phyloP scores from a whole-genome alignment of 83 land plant species.

The Diphasiastrum complanatum region DNA sequence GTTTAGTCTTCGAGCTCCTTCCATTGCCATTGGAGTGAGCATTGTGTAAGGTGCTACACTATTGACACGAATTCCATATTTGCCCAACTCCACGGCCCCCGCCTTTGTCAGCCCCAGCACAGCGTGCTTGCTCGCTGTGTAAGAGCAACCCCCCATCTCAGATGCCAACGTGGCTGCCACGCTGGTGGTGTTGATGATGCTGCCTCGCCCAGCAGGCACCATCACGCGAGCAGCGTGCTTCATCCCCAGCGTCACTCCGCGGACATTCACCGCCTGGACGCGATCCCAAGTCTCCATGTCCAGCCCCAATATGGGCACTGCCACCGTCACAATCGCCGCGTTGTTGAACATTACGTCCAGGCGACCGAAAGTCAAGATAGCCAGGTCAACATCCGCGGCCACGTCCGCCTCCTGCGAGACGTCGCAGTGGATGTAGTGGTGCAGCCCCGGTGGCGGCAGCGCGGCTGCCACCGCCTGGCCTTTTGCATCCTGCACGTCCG shows the following conservation, averaged over 20 bases:
- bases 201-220: constrained; percentile 20
- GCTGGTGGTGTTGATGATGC: too few species aligned
- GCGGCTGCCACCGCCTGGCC: constrained; percentile 19
- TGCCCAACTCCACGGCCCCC: too few species aligned
- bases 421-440: constrained; percentile 34
- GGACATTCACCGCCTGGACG: constrained; percentile 21
- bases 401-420: constrained; percentile 30
- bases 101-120: too few species aligned
- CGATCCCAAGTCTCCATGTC: constrained; percentile 21
- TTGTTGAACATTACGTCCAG: constrained; percentile 47
- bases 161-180: too few species aligned
- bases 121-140: too few species aligned
- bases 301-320: constrained; percentile 3
- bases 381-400: constrained; percentile 18
- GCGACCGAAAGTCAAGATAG: constrained; percentile 16
- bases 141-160: too few species aligned
- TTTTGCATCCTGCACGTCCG: constrained; percentile 36
- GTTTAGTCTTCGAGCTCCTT: too few species aligned
- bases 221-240: constrained; percentile 43
- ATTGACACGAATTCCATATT: too few species aligned
- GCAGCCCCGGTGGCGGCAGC: constrained; percentile 10
- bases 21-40: too few species aligned
- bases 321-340: constrained; percentile 24
- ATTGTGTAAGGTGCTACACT: too few species aligned
- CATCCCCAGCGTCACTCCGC: constrained; percentile 22